Conservation (phyloP, 192 early-diverging fungal species). For the Coemansia umbellata region DNA sequence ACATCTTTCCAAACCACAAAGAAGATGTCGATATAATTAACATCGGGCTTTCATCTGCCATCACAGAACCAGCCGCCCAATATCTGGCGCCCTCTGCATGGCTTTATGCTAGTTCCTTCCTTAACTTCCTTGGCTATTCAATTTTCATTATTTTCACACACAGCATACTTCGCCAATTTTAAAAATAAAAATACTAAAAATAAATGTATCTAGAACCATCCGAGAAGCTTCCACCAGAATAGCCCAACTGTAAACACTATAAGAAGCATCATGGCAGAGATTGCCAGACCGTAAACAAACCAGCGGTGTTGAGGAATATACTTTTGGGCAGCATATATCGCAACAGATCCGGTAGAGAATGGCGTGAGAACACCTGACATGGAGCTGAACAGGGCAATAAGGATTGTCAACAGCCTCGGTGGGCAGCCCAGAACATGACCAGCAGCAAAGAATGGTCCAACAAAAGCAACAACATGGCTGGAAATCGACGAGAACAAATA, state of each 20-base stretch:
- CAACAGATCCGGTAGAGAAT: constrained; percentile 54
- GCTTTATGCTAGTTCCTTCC: neutral
- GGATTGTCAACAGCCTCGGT: constrained; percentile 52
- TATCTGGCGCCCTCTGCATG: no score
- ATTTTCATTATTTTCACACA: neutral
- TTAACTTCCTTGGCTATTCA: neutral
- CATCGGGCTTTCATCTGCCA: no score
- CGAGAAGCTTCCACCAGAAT: constrained; percentile 67
- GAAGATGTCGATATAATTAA: no score
- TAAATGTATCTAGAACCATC: constrained; percentile 48
- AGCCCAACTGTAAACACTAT: constrained; percentile 63
- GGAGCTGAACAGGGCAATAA: constrained; percentile 63
- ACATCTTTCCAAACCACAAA: no score
- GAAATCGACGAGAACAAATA: constrained; percentile 73
- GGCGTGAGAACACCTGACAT: constrained; percentile 58
- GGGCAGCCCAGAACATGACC: constrained; percentile 58
- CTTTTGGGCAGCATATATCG: constrained; percentile 59
- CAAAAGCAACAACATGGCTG: constrained; percentile 68
- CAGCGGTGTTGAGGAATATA: constrained; percentile 57
- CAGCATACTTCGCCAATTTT: neutral
- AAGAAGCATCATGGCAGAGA: constrained; percentile 52
- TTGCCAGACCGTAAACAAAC: constrained; percentile 57
- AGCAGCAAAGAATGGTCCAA: constrained; percentile 69
- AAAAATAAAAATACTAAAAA: neutral
- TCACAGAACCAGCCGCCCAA: no score